These are phyloP conservation scores for Arthrobotrys entomopaga DNA, from an alignment of 2,329 filamentous ascomycete genomes.

Conservation along the genomic window DNA sequence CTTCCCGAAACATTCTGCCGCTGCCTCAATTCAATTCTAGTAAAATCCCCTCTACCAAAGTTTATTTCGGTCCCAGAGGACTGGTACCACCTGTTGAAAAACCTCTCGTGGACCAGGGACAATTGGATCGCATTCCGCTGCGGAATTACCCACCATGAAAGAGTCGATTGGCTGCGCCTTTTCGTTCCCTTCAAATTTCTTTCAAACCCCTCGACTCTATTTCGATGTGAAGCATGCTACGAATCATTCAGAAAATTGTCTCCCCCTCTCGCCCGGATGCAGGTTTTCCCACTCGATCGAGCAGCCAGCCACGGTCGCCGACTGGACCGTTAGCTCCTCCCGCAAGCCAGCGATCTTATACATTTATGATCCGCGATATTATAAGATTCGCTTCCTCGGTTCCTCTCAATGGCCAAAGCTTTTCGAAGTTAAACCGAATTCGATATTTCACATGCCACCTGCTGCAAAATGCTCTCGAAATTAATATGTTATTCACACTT, in stretches of 20 bases:
- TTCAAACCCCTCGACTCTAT: slow-evolving; percentile 5
- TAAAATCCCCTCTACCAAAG: background rate
- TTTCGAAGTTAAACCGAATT: slow-evolving; percentile 33
- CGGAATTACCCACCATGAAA: too few species aligned
- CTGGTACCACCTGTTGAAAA: slow-evolving; percentile 43
- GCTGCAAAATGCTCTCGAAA: background rate
- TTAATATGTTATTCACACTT: too few species aligned
- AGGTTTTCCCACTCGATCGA: too few species aligned
- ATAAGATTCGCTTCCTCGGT: slow-evolving; percentile 53
- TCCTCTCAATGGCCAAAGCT: slow-evolving; percentile 46
- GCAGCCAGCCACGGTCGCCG: slow-evolving; percentile 37
- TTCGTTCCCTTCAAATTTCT: slow-evolving; percentile 4
- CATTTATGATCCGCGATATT: slow-evolving; percentile 54
- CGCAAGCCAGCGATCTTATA: slow-evolving; percentile 47
- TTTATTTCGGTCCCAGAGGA: slow-evolving; percentile 23
- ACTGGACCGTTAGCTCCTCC: slow-evolving; percentile 14
- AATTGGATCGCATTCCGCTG: background rate
- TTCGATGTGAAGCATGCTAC: background rate
- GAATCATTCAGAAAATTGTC: too few species aligned
- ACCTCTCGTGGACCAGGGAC: slow-evolving; percentile 38
- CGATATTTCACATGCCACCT: slow-evolving; percentile 7
- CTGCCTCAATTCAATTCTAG: background rate
- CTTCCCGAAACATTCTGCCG: slow-evolving; percentile 31
- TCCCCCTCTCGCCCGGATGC: too few species aligned
- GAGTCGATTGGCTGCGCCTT: background rate